These are phyloP conservation scores for Hemisphaericaspora xylofermentans DNA, from an alignment of 1,139 yeast genomes.

Conservation along the genomic window DNA sequence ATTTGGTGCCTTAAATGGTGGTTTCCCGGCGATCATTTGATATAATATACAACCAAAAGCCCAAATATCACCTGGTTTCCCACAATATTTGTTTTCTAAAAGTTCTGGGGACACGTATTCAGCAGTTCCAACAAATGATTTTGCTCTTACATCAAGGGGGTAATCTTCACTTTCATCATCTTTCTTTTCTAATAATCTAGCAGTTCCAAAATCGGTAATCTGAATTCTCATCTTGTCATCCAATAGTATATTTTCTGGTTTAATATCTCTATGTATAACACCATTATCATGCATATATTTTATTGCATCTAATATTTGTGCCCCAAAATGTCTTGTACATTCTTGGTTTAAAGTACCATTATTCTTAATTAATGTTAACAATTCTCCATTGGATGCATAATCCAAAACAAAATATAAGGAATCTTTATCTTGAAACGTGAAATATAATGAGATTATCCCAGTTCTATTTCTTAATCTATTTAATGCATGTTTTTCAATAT, in stretches of 20 bases:
- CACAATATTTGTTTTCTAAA: slow-evolving; percentile 65
- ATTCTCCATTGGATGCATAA: slow-evolving; percentile 90
- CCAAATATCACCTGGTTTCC: slow-evolving; percentile 78
- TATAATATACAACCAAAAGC: slow-evolving; percentile 78
- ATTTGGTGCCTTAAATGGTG: slow-evolving; percentile 77
- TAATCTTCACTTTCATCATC: slow-evolving; percentile 41
- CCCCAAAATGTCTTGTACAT: slow-evolving; percentile 70
- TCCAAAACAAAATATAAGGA: slow-evolving; percentile 90
- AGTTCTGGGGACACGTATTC: slow-evolving; percentile 77
- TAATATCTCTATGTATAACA: slow-evolving; percentile 76
- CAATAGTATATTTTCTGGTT: slow-evolving; percentile 72
- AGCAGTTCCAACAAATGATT: slow-evolving; percentile 87
- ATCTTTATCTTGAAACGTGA: slow-evolving; percentile 90
- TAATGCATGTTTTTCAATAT: slow-evolving; percentile 90
- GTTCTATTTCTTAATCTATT: slow-evolving; percentile 69
- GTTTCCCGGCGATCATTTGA: slow-evolving; percentile 73
- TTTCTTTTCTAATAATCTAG: slow-evolving; percentile 54
- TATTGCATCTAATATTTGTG: slow-evolving; percentile 63
- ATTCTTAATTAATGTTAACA: slow-evolving; percentile 73
- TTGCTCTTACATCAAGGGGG: slow-evolving; percentile 51
- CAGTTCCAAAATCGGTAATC: slow-evolving; percentile 83
- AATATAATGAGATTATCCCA: slow-evolving; percentile 84
- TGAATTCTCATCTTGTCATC: slow-evolving; percentile 65
- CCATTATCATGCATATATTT: slow-evolving; percentile 73
- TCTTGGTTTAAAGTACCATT: slow-evolving; percentile 77